A percentile compares a stretch with the other conserved stretches of the same genome.
These are phyloP conservation scores for Digitaria exilis DNA, from an alignment of 202 grass and related monocot species.

Conservation along the genomic window DNA sequence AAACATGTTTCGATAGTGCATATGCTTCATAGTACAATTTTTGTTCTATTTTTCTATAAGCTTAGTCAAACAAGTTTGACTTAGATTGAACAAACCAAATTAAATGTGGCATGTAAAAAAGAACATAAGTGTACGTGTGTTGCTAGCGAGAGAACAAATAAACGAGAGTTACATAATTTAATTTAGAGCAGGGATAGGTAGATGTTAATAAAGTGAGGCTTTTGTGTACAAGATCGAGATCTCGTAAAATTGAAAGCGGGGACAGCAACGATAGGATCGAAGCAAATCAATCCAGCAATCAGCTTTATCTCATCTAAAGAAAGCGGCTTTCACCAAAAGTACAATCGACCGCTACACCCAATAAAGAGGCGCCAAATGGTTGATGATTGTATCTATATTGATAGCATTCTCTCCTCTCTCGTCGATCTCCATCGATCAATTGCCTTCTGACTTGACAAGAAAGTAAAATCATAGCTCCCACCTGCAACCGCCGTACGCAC, in stretches of 20 bases:
- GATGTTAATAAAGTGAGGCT: background rate
- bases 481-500: conserved; percentile 6
- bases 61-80: too few species aligned
- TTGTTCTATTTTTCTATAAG: too few species aligned
- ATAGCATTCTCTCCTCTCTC: background rate
- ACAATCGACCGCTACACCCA: conserved; percentile 38
- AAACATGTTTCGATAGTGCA: too few species aligned
- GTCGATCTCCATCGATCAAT: conserved; percentile 18
- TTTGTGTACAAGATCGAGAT: background rate
- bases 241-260: background rate
- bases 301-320: conserved; percentile 53
- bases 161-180: too few species aligned
- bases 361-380: conserved; percentile 45
- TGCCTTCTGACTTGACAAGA: conserved; percentile 56
- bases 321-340: conserved; percentile 54
- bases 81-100: too few species aligned
- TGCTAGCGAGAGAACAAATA: too few species aligned
- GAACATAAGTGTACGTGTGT: too few species aligned
- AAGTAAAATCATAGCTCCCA: conserved; percentile 65
- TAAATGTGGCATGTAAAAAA: too few species aligned
- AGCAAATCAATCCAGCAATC: conserved; percentile 33
- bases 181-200: too few species aligned
- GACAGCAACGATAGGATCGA: background rate
- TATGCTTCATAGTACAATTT: too few species aligned
- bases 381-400: conserved; percentile 12